Conservation (phyloP, 305 asterid species). For the Solanum chacoense region DNA sequence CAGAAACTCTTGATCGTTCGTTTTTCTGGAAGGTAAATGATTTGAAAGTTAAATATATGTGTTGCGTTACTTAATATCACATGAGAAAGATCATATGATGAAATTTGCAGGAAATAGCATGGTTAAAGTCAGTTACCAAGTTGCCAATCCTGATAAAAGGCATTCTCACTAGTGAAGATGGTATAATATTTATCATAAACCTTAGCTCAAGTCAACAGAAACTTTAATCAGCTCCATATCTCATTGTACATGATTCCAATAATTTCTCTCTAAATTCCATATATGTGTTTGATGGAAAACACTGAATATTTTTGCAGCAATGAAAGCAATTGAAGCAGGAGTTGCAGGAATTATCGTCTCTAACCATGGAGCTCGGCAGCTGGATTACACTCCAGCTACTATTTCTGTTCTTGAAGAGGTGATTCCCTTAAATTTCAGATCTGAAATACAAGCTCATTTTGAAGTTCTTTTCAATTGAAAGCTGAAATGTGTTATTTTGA, state of each 20-base stretch:
- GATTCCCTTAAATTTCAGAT: neutral
- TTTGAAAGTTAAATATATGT: neutral
- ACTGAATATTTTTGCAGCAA: neutral
- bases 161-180: conserved; percentile 54
- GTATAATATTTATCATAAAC: conserved; percentile 14
- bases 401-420: conserved; percentile 64
- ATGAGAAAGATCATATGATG: neutral
- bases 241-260: neutral
- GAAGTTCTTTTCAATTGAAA: neutral
- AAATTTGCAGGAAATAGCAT: conserved; percentile 43
- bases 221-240: neutral
- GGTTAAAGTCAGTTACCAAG: conserved; percentile 51
- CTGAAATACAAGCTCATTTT: neutral
- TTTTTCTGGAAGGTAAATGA: conserved; percentile 41
- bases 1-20: conserved; percentile 30
- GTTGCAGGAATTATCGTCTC: conserved; percentile 51
- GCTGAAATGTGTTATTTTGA: neutral
- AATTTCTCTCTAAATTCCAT: neutral
- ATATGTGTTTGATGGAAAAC: neutral
- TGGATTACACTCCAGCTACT: conserved; percentile 50
- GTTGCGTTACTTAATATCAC: neutral
- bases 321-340: neutral
- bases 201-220: neutral
- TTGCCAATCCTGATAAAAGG: conserved; percentile 58
- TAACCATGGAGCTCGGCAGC: conserved; percentile 53